Evolutionary conservation across 169 alveolate species (phyloP), one percentile per base, ranked within the genome.

Genomic region (Cryptosporidium viatorum): DNA sequence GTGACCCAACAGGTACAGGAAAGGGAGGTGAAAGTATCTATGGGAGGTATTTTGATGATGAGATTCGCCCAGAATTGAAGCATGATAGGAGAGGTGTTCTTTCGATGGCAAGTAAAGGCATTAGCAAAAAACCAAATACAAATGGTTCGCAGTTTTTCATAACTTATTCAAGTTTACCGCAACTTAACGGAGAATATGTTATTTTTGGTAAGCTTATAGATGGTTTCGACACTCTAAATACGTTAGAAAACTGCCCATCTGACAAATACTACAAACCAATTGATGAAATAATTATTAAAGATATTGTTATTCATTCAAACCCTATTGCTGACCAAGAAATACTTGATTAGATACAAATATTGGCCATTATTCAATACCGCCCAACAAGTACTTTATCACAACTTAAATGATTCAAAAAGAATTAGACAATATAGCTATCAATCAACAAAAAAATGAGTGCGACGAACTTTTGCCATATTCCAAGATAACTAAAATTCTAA

Each of bases 1-100:
- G 99, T 4, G 99, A 98, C 86, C 99, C 99, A 0, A 97, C 99
- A 10, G 98, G 98, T 69, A 96, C 98, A 18, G 99, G 99, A 69
- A 96, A 96, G 84, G 99, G 99, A 10, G 99, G 99, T 12, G 98
- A 97, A 93, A 96, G 99, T 75, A 97, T 97, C 43, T 98, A 96
- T 89, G 99, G 99, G 14, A 95, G 93, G 21, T 97, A 96, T 58
- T 98, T 98, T 87, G 96, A 95, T 84, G 99, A 98, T 91, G 99
- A 98, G 92, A 94, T 97, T 71, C 98, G 96, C 80, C 91, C 98
- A 31, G 94, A 98, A 71, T 89, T 98, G 39, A 97, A 98, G 97
- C 96, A 94, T 75, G 98, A 96, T 80, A 86, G 93, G 80, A 84
- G 97, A 45, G 98, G 98, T 29, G 86, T 93, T n/a, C 91, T 96